Evolutionary conservation across 2,329 filamentous ascomycete genomes (phyloP).

Genomic region (Hypoxylon sp.): DNA sequence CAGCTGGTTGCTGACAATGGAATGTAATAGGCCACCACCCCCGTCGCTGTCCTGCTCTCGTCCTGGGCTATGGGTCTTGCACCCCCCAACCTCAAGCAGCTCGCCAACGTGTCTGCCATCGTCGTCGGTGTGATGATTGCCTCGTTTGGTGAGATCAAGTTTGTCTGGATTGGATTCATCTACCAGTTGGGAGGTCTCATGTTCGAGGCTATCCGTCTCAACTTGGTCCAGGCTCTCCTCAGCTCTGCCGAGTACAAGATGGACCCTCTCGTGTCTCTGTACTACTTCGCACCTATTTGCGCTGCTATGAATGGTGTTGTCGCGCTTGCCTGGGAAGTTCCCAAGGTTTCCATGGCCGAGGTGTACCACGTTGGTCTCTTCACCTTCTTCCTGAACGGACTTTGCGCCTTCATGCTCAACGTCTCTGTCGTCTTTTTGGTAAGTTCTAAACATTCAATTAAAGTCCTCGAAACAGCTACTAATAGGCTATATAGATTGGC

Average conservation of each 20-base stretch:
- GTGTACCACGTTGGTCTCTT: constrained; percentile 80
- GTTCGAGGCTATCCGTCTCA: constrained; percentile 86
- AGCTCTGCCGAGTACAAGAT: constrained; percentile 91
- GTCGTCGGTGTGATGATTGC: constrained; percentile 95
- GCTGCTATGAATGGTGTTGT: constrained; percentile 84
- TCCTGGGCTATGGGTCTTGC: constrained; percentile 90
- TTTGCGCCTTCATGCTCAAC: constrained; percentile 85
- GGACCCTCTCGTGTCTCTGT: constrained; percentile 89
- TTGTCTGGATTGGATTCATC: constrained; percentile 83
- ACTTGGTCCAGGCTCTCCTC: constrained; percentile 86
- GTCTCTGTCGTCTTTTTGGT: constrained; percentile 89
- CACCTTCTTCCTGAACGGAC: constrained; percentile 81
- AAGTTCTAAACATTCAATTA: constrained; percentile 58
- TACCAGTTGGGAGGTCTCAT: constrained; percentile 84
- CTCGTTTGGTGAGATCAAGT: constrained; percentile 95
- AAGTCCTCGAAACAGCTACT: constrained; percentile 37
- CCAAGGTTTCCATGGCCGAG: constrained; percentile 76
- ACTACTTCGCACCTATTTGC: constrained; percentile 91
- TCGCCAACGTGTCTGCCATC: constrained; percentile 94
- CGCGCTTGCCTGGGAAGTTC: constrained; percentile 81
- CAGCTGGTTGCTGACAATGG: constrained; percentile 28
- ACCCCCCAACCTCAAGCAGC: constrained; percentile 85
- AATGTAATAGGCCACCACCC: constrained; percentile 82
- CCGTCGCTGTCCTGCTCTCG: constrained; percentile 90
- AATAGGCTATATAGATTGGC: constrained; percentile 76